These are phyloP conservation scores for Fusarium sublunatum DNA, from an alignment of 2,329 filamentous ascomycete genomes.

Conservation along the genomic window DNA sequence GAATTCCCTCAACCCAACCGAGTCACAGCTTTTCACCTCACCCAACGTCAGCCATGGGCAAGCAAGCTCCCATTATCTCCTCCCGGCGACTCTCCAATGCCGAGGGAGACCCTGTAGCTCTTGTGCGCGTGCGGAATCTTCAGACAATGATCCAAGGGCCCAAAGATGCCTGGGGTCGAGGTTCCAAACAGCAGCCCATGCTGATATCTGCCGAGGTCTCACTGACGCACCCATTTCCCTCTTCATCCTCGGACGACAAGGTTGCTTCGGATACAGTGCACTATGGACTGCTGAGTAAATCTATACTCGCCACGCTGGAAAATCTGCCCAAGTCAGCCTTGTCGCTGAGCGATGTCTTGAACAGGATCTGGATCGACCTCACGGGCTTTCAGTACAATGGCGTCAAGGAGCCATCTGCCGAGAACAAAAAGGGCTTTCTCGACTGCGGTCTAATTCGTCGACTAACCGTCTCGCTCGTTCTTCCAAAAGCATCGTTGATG, in stretches of 20 bases:
- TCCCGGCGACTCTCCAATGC: conserved; percentile 42
- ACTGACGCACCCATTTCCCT: conserved; percentile 66
- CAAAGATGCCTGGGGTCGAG: conserved; percentile 75
- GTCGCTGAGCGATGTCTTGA: conserved; percentile 46
- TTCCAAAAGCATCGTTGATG: conserved; percentile 76
- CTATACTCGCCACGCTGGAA: conserved; percentile 63
- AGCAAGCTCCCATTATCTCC: conserved; percentile 38
- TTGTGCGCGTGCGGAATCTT: conserved; percentile 72
- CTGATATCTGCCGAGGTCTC: conserved; percentile 69
- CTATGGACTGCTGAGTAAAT: conserved; percentile 78
- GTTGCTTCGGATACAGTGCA: conserved; percentile 78
- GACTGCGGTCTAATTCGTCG: conserved; percentile 53
- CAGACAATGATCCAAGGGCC: conserved; percentile 66
- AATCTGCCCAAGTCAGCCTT: conserved; percentile 19
- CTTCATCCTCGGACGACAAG: conserved; percentile 68
- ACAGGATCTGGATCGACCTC: conserved; percentile 50
- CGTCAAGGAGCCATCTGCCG: conserved; percentile 7
- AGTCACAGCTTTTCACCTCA: conserved; percentile 9
- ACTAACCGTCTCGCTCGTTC: conserved; percentile 63
- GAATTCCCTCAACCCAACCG: conserved; percentile 9
- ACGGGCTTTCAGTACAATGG: conserved; percentile 42
- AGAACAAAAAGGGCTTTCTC: conserved; percentile 46
- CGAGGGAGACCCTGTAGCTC: conserved; percentile 52
- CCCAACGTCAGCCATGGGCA: conserved; percentile 28
- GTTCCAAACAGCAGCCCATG: conserved; percentile 68